phyloP scores from a whole-genome alignment of 345 rosid genomes.

The Hypericum perforatum region DNA sequence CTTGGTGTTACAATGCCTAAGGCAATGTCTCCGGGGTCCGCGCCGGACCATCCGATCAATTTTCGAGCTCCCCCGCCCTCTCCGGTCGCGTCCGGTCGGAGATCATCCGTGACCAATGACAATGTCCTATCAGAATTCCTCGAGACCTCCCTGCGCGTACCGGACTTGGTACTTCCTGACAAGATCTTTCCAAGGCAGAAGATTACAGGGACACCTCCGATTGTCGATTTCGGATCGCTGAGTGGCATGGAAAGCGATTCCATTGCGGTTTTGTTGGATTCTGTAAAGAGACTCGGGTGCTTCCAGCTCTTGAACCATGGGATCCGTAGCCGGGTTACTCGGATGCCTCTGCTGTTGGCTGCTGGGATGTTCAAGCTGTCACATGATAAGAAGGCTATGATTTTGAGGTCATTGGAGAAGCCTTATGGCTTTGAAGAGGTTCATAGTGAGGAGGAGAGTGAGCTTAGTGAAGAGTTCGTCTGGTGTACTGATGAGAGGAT shows the following conservation, averaged over 20 bases:
- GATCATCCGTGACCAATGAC: constrained; percentile 68
- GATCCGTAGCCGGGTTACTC: constrained; percentile 29
- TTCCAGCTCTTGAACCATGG: constrained; percentile 71
- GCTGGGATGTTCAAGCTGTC: constrained; percentile 35
- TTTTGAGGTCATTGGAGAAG: constrained; percentile 37
- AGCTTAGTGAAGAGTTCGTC: constrained; percentile 46
- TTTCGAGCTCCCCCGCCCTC: constrained; percentile 93
- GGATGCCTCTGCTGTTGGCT: constrained; percentile 29
- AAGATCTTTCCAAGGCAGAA: constrained; percentile 67
- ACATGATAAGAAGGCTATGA: constrained; percentile 27
- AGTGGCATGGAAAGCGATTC: constrained; percentile 19
- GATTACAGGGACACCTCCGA: constrained; percentile 47
- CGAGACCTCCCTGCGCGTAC: constrained; percentile 62
- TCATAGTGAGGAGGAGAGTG: constrained; percentile 40
- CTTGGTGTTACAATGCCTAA: constrained; percentile 2
- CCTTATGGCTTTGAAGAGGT: constrained; percentile 45
- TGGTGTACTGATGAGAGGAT: constrained; percentile 43
- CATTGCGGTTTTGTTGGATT: constrained; percentile 32
- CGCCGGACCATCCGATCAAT: constrained; percentile 48
- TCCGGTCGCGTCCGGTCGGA: constrained; percentile 56
- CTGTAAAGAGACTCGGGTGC: constrained; percentile 55
- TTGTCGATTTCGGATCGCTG: constrained; percentile 40
- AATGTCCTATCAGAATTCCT: constrained; percentile 67
- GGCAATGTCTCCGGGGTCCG: constrained; percentile 34
- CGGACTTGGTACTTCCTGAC: constrained; percentile 69